Conservation (phyloP, 1,284 basidiomycete species). For the Cutaneotrichosporon sp. region DNA sequence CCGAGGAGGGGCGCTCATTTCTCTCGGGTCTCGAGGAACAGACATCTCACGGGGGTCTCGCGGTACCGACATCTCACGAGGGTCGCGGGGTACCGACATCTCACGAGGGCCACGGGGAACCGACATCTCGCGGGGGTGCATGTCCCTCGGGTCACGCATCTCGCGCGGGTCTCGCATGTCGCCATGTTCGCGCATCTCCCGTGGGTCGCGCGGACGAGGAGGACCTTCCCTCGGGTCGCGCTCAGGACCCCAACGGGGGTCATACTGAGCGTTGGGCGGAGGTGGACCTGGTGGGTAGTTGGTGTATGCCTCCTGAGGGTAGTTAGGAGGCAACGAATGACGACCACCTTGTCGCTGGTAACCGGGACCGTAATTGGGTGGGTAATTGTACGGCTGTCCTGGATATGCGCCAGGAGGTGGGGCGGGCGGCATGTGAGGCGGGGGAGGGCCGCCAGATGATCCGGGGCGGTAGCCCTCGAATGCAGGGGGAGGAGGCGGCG, state of each 20-base stretch:
- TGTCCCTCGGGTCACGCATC: constrained; percentile 4
- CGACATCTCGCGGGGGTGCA: constrained; percentile 5
- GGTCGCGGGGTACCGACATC: background rate
- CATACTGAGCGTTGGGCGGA: constrained; percentile 7
- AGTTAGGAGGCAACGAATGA: constrained; percentile 4
- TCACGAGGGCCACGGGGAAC: constrained; percentile 5
- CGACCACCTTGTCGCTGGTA: constrained; percentile 1
- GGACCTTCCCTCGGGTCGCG: constrained; percentile 3
- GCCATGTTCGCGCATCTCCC: constrained; percentile 2
- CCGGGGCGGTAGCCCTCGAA: constrained; percentile 16
- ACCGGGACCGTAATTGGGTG: background rate
- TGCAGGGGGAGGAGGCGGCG: constrained; percentile 11
- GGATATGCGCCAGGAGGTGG: constrained; percentile 10
- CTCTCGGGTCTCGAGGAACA: background rate
- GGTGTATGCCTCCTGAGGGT: constrained; percentile 5
- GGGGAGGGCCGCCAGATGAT: constrained; percentile 10
- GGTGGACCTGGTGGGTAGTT: constrained; percentile 3
- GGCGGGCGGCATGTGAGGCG: constrained; percentile 3
- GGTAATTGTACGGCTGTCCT: constrained; percentile 2
- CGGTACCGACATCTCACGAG: background rate
- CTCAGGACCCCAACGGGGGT: constrained; percentile 13
- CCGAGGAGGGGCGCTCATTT: background rate
- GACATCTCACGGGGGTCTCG: constrained; percentile 2
- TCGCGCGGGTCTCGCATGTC: constrained; percentile 7
- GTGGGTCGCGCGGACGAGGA: constrained; percentile 7